phyloP scores from a whole-genome alignment of 2,329 filamentous ascomycete genomes.

The Penicillium sp. region DNA sequence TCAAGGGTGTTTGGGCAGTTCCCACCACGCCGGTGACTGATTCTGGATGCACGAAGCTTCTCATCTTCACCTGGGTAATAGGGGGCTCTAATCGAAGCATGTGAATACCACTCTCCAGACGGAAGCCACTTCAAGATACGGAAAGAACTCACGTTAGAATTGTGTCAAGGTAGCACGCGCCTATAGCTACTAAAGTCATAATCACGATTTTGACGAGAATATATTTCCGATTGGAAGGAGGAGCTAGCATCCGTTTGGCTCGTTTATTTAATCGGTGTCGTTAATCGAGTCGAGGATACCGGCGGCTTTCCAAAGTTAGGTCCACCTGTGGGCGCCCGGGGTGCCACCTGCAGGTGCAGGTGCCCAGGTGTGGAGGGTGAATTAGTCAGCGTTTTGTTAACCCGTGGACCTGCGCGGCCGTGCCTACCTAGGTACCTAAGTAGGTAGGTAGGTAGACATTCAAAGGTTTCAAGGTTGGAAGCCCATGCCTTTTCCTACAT shows the following conservation, averaged over 20 bases:
- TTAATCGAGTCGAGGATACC: not conserved
- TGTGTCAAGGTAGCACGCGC: slow-evolving; percentile 69
- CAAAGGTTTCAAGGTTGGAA: too few species aligned
- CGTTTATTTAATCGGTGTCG: not conserved
- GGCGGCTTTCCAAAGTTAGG: not conserved
- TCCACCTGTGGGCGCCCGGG: not conserved
- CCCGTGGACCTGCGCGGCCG: too few species aligned
- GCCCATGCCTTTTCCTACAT: not conserved
- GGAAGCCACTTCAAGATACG: not conserved
- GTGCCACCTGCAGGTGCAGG: too few species aligned
- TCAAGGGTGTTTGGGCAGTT: slow-evolving; percentile 71
- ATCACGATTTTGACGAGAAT: not conserved
- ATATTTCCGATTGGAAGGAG: not conserved
- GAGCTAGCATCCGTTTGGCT: not conserved
- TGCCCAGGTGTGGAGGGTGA: not conserved
- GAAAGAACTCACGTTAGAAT: slow-evolving; percentile 57
- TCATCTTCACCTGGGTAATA: slow-evolving; percentile 68
- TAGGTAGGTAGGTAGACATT: too few species aligned
- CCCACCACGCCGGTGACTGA: slow-evolving; percentile 63
- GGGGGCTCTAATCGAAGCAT: slow-evolving; percentile 32
- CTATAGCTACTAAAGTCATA: slow-evolving; percentile 61
- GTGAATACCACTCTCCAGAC: not conserved
- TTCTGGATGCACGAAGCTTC: slow-evolving; percentile 63
- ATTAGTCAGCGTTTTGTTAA: not conserved
- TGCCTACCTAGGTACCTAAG: too few species aligned